Conservation (phyloP, 768 basidiomycete species). For the Suillus variegatus region DNA sequence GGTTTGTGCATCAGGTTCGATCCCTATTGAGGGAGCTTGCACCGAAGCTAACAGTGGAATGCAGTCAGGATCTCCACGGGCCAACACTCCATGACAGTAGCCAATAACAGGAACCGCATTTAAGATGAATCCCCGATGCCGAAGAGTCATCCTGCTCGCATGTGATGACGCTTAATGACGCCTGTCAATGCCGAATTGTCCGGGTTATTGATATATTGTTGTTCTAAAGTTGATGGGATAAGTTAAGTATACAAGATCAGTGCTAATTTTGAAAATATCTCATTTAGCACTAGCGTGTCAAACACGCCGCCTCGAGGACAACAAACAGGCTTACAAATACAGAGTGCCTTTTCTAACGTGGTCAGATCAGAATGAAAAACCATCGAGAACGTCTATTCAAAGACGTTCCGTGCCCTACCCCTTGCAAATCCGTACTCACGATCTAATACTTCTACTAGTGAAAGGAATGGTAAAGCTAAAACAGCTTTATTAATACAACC, state of each 20-base stretch:
- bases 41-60: background rate
- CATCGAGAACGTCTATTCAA: background rate
- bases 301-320: background rate
- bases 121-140: background rate
- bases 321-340: background rate
- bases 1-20: background rate
- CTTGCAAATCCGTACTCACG: background rate
- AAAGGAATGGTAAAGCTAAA: background rate
- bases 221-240: background rate
- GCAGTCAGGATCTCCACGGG: background rate
- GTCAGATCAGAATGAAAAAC: background rate
- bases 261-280: background rate
- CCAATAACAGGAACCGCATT: background rate
- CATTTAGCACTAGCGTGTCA: background rate
- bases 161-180: background rate
- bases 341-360: background rate
- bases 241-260: background rate
- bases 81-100: background rate
- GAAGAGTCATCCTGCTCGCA: slow-evolving; percentile 1
- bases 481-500: slow-evolving; percentile 9
- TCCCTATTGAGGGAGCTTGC: background rate
- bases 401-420: background rate
- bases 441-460: background rate
- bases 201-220: background rate
- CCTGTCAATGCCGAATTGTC: background rate